Percentiles rank a stretch among this genome's conserved stretches.
These are phyloP conservation scores for Aphanoascus verrucosus DNA, from an alignment of 2,329 filamentous ascomycete species.

Conservation along the genomic window DNA sequence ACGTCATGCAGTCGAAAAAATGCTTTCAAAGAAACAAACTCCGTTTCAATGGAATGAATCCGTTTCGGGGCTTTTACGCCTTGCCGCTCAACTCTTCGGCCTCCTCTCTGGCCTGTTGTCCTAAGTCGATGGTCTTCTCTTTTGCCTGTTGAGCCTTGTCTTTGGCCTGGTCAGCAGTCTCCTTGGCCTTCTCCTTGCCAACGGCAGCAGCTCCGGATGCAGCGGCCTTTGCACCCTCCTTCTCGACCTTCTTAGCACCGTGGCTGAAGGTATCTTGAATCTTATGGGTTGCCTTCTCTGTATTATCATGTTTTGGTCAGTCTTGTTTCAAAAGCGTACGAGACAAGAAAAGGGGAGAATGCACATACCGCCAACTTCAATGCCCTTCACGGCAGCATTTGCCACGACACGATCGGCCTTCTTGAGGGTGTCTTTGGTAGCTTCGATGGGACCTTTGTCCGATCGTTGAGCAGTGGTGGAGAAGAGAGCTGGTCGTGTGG, in stretches of 20 bases:
- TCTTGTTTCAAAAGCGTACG: background rate
- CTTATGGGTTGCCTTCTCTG: constrained; percentile 43
- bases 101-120: constrained; percentile 22
- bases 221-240: constrained; percentile 29
- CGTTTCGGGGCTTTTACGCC: constrained; percentile 14
- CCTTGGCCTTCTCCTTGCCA: constrained; percentile 22
- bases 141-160: constrained; percentile 24
- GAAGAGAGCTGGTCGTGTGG: constrained; percentile 31
- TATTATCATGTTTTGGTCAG: constrained; percentile 2
- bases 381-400: constrained; percentile 49
- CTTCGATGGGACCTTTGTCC: constrained; percentile 45
- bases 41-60: background rate
- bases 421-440: constrained; percentile 49
- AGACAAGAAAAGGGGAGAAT: background rate
- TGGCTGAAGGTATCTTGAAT: constrained; percentile 34
- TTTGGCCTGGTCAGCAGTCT: constrained; percentile 21
- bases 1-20: background rate
- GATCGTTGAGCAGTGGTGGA: constrained; percentile 39
- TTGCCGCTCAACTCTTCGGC: constrained; percentile 21
- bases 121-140: constrained; percentile 27
- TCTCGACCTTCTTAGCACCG: constrained; percentile 32
- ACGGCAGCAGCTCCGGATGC: too few species aligned
- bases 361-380: constrained; percentile 50
- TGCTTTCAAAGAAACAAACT: constrained; percentile 1
- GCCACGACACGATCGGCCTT: constrained; percentile 47